A percentile compares a stretch with the other conserved stretches of the same genome.
Evolutionary conservation across 352 stramenopile species (phyloP).

Genomic region (Aphanomyces invadans): DNA sequence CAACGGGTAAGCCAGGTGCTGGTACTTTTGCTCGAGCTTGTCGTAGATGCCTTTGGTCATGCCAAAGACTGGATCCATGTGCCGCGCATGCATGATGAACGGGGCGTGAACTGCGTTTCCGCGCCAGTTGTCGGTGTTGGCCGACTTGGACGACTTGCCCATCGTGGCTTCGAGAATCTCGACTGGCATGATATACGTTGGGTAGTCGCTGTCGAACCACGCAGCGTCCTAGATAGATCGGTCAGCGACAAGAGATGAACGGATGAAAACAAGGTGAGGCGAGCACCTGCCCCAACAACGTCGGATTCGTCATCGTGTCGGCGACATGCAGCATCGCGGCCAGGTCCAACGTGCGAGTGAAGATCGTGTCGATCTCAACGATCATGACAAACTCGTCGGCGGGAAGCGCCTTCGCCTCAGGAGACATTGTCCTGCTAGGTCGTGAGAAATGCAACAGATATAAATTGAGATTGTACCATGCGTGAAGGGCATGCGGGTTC

Average conservation of each 20-base stretch:
- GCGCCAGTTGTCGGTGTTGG: constrained; percentile 55
- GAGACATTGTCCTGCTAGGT: neutral
- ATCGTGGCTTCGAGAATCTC: constrained; percentile 22
- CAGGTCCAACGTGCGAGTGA: constrained; percentile 73
- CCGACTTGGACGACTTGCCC: constrained; percentile 30
- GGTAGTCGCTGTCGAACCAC: constrained; percentile 52
- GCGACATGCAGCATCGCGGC: constrained; percentile 56
- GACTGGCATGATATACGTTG: constrained; percentile 33
- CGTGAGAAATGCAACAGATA: neutral
- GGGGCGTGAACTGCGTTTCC: constrained; percentile 60
- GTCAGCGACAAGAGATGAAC: neutral
- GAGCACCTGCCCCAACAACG: constrained; percentile 38
- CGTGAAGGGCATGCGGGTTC: constrained; percentile 10
- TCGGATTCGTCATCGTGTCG: constrained; percentile 45
- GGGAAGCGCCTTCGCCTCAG: neutral
- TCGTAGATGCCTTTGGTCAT: constrained; percentile 41
- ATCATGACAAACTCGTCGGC: constrained; percentile 65
- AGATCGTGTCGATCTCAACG: constrained; percentile 72
- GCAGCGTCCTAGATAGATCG: constrained; percentile 48
- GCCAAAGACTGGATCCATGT: constrained; percentile 45
- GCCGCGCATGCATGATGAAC: constrained; percentile 52
- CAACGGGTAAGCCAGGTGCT: constrained; percentile 60
- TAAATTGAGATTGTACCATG: constrained; percentile 13
- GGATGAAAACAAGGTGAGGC: neutral
- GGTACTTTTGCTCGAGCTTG: constrained; percentile 43